These are phyloP conservation scores for Beauveria asiatica DNA, from an alignment of 2,329 filamentous ascomycete genomes.

Conservation along the genomic window DNA sequence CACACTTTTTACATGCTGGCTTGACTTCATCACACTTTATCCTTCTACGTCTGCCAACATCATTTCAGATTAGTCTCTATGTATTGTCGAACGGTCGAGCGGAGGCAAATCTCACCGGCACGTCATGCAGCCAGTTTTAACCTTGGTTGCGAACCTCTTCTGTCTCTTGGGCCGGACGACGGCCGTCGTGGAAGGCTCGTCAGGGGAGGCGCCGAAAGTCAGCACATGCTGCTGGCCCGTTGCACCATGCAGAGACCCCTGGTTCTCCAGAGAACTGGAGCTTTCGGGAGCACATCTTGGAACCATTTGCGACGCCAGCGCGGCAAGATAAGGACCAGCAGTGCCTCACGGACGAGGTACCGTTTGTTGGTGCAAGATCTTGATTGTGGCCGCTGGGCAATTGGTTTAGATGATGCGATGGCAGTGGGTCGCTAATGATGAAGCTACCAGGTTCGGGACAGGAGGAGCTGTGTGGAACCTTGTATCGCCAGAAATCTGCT, in stretches of 20 bases:
- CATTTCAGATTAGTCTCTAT: neutral
- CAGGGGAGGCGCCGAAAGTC: neutral
- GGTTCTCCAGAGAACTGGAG: neutral
- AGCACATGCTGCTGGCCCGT: neutral
- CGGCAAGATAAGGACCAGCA: neutral
- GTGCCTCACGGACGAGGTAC: neutral
- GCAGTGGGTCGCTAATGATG: neutral
- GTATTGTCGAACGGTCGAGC: too few species aligned
- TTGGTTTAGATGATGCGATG: too few species aligned
- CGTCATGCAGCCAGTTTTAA: constrained; percentile 8
- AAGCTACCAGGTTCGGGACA: neutral
- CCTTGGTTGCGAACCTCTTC: constrained; percentile 1
- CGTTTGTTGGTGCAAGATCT: neutral
- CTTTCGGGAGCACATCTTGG: neutral
- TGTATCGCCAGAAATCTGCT: too few species aligned
- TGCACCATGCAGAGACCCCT: neutral
- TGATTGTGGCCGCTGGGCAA: too few species aligned
- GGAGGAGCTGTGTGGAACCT: too few species aligned
- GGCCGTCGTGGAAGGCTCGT: neutral
- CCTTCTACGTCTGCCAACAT: neutral
- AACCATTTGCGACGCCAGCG: neutral
- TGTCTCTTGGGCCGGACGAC: neutral
- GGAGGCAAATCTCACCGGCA: neutral
- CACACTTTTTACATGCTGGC: constrained; percentile 1
- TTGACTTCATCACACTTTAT: constrained; percentile 9